Evolutionary conservation across 208 protist genomes (phyloP), one percentile per base, ranked within the genome.

Genomic region (Tritrichomonas musculus): DNA sequence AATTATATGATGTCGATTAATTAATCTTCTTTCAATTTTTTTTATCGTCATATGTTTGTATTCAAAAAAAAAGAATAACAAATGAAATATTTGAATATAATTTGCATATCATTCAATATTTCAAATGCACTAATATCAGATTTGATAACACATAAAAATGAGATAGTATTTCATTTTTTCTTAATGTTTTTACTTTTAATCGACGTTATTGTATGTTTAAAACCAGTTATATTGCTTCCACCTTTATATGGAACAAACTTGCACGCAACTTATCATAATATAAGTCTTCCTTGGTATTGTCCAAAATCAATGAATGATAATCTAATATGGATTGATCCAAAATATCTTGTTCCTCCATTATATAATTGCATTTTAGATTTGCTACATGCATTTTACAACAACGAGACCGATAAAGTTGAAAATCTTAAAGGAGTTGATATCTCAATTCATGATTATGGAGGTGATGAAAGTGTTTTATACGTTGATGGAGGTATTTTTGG

Each of bases 281-380:
- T 88, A 11, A 47, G 47, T 39, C 53, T 57, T 20, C 47, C 53
- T 39, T 88, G 77, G 77, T 88, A 88, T 36, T 88, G 77, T 30
- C 4, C 47, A 39, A 60, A 3, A 60, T 39, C 39, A 88, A 41
- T 49, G 1, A 30, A 88, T 39, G 41, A 88, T 17, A 17, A 53
- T 5, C n/a, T 88, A 11, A 20, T 57, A 17, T 88, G 77, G 77
- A 47, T 88, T n/a, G 47, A 88, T 36, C 5, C 47, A 3, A 57
- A 53, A 88, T 88, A 33, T 49, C 27, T 60, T 20, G 30, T 88
- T 88, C 77, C 77, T 17, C 77, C 77, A n/a, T 33, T 60, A 5
- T 88, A 88, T 47, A 88, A 88, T 27, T 88, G 77, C 27, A 27
- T 88, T 11, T 88, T 88, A 5, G 77, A 88, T 57, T 11, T 88